Evolutionary conservation across 2,329 filamentous ascomycete genomes (phyloP), one percentile per base, ranked within the genome.

Genomic region (Davidsoniella neocaledoniae): DNA sequence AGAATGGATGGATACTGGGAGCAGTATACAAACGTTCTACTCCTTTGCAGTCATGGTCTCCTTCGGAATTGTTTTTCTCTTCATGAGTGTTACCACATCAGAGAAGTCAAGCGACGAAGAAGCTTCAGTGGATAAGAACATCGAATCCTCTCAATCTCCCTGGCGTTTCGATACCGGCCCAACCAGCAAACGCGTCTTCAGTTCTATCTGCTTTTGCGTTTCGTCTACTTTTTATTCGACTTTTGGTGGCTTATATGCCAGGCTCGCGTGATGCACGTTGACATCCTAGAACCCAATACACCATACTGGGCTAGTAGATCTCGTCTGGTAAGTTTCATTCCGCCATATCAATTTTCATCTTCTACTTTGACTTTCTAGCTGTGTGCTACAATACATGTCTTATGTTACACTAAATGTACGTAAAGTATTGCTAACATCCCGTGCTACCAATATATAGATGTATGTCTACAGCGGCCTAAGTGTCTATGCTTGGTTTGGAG

Each of bases 121-220:
- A 43, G 17, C 19, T 43, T 43, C 41, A 12, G 43, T 33, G 5
- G 23, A 12, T 29, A 29, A 45, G 25, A 9, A 7, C 6, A 16
- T 25, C 25, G 25, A 45, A 33, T 9, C 25, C 21, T 45, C 48
- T 17, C 48, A 40, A 12, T 48, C 45, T 4, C 45, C 40, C 14
- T 51, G 41, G 17, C 49, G 39, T n/a, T 41, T 47, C 16, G 49
- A 51, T 39, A 51, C 49, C 4, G 49, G 49, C n/a, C 49, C 49
- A 12, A 51, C 44, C 6, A 45, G 44, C 3, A 47, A 40, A 39
- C 38, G 49, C 29, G 49, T 52, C 8, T 52, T 52, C 36, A 46
- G 38, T 9, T 47, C 49, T 19, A 44, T 51, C 26, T 51, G 49
- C 33, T 19, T 12, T 29, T 26, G 43, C 21, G 38, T 51, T 5